Conservation (phyloP, 2,329 filamentous ascomycete genomes). For the Nemania abortiva region DNA sequence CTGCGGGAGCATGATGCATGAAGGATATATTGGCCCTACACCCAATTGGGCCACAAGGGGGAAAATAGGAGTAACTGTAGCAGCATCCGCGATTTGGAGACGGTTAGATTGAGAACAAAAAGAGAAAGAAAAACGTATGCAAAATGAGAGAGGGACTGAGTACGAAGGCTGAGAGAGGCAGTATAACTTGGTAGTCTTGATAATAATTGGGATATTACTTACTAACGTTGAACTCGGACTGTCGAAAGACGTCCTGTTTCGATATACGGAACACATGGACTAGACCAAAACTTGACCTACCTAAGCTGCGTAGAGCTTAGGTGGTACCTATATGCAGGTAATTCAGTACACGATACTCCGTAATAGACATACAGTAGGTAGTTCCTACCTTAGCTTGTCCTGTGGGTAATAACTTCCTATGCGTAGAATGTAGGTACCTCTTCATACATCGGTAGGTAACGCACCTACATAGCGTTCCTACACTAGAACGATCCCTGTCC, state of each 20-base stretch:
- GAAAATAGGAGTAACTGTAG: slow-evolving; percentile 17
- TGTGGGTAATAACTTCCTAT: too few relatives aligned
- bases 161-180: neutral
- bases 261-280: too few relatives aligned
- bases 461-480: slow-evolving; percentile 1
- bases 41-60: slow-evolving; percentile 32
- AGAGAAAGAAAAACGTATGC: neutral
- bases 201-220: neutral
- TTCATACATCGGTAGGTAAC: slow-evolving; percentile 3
- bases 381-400: neutral
- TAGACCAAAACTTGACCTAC: too few relatives aligned
- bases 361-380: neutral
- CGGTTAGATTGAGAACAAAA: neutral
- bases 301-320: neutral
- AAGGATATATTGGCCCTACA: slow-evolving; percentile 33
- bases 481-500: slow-evolving; percentile 13
- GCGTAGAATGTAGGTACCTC: neutral
- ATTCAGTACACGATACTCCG: too few relatives aligned
- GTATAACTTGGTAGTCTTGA: neutral
- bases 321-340: neutral
- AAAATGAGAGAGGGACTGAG: slow-evolving; percentile 3
- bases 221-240: neutral
- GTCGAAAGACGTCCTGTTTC: too few relatives aligned
- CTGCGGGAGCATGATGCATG: slow-evolving; percentile 33
- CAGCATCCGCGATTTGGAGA: slow-evolving; percentile 20